A percentile compares a stretch with the other conserved stretches of the same genome.
phyloP scores from a whole-genome alignment of 192 early-diverging fungal genomes.

The Coemansia sp. region DNA sequence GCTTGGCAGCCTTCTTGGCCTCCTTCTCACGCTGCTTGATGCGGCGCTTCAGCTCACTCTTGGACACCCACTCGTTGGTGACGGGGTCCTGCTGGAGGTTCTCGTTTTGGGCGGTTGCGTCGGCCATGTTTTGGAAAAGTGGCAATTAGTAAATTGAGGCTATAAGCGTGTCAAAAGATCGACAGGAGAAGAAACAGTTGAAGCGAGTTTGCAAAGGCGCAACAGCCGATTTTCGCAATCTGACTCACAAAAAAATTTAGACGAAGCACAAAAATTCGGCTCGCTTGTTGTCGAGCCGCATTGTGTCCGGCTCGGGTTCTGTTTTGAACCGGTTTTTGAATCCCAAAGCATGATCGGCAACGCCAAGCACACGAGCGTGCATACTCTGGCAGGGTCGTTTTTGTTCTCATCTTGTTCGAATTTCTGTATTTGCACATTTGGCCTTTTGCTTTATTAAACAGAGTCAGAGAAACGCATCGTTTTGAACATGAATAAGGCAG shows the following conservation, averaged over 20 bases:
- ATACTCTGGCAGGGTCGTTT: neutral
- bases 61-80: conserved; percentile 93
- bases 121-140: conserved; percentile 2
- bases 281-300: conserved; percentile 3
- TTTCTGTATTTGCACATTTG: neutral
- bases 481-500: conserved; percentile 68
- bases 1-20: conserved; percentile 82
- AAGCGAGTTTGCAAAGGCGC: too few relatives aligned
- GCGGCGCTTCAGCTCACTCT: conserved; percentile 92
- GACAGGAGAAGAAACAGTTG: conserved; percentile 8
- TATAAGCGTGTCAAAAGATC: neutral
- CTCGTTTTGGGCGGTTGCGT: conserved; percentile 22
- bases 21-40: conserved; percentile 89
- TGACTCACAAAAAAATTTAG: conserved; percentile 6
- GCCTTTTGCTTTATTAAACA: neutral
- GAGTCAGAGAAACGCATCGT: neutral
- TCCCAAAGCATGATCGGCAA: too few relatives aligned
- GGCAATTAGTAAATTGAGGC: neutral
- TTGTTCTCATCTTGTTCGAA: conserved; percentile 9
- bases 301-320: neutral
- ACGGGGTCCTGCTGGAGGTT: conserved; percentile 75
- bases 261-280: conserved; percentile 8
- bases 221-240: neutral
- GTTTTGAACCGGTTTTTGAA: too few relatives aligned
- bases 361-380: too few relatives aligned